Conservation (phyloP, 2,329 filamentous ascomycete species). For the Coniochaeta sp. region DNA sequence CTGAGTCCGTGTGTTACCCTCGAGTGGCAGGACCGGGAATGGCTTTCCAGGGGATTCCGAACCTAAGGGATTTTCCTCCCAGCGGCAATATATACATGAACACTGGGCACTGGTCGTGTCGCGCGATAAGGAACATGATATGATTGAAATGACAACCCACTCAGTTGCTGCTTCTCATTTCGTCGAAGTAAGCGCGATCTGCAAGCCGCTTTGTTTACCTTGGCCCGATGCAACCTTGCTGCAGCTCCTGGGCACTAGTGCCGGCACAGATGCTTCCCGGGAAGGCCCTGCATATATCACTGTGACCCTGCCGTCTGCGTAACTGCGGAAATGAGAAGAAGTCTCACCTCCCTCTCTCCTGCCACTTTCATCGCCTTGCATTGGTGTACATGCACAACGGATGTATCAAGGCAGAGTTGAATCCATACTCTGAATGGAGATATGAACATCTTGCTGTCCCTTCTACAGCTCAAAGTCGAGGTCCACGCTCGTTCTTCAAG, state of each 20-base stretch:
- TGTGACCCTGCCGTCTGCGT: background rate
- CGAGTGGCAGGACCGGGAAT: conserved; percentile 1
- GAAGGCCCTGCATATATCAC: background rate
- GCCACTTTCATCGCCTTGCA: no score
- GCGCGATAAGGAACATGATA: no score
- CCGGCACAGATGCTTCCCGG: background rate
- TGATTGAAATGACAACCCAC: no score
- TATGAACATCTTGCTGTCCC: no score
- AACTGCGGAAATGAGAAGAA: background rate
- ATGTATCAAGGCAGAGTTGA: no score
- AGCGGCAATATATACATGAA: no score
- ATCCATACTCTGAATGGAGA: no score
- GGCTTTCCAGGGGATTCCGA: conserved; percentile 1
- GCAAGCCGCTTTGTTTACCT: no score
- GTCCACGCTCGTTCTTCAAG: background rate
- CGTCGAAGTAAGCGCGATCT: background rate
- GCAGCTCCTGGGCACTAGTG: background rate
- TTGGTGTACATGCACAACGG: no score
- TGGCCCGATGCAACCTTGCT: background rate
- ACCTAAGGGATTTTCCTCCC: background rate
- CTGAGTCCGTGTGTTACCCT: background rate
- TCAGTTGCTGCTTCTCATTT: background rate
- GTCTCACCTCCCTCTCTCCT: no score
- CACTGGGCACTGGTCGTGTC: no score
- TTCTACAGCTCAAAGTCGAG: background rate